Base-by-base conservation (phyloP, 2,329 filamentous ascomycete species). In the Ophiostoma australiae region DNA sequence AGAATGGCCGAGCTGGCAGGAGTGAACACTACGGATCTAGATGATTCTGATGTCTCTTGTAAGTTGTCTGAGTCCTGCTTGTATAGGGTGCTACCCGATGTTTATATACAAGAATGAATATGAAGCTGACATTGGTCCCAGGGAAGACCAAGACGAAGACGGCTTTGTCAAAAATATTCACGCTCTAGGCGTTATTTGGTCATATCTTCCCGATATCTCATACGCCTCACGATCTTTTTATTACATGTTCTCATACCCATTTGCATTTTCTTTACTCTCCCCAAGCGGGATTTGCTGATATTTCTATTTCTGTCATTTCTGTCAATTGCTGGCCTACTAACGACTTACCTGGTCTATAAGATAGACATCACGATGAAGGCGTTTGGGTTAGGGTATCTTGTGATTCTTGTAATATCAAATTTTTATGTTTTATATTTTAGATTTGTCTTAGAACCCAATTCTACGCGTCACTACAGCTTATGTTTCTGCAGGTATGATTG, bases 1-100 rank as follows among this genome's bases (percentile, higher is more conserved):
- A 76, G 77, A 5, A 79, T 79, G 78, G 75, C 75, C 4, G 74
- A 77, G 44, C 69, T 79, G 37, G 78, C 78, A 4, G 76, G 75
- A 0, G 73, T 76, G 23, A 74, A 73, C 20, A 69, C 73, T 63
- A 66, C 11, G 35, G 72, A n/a, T 67, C 71, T 69, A 73, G 27
- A 69, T 39, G 63, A 37, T 23, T 11, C 20, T 6, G 35, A 41
- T 2, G 11, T 13, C 8, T 31, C 55, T 5, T 55, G 27, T 41
- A n/a, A 68, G 67, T 68, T 68, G 17, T 17, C 33, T 11, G 27
- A 55, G 52, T 10, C n/a, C 6, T n/a, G 2, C n/a, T 23, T 58
- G 3, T 27, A 27, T 10, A n/a, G n/a, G 4, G 31, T 11, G 1
- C 8, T 55, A 20, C 15, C 4, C 15, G 39, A 63, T 20, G 2